Evolutionary conservation across 257 asterid species (phyloP).

Genomic region (Linderniella brevidens): DNA sequence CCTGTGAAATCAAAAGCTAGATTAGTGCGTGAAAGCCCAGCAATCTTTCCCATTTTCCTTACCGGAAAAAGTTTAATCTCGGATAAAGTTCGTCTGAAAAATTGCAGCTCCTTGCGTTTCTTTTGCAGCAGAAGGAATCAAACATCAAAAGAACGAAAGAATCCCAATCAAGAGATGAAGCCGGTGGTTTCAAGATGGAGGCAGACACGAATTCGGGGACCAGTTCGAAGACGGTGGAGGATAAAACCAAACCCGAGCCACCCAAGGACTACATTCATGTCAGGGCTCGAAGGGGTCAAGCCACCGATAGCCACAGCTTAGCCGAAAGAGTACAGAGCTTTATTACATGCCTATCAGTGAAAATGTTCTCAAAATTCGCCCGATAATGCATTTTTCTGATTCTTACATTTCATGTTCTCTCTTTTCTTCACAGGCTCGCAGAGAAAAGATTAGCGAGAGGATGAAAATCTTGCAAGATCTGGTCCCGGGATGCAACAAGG

Average conservation of each 20-base stretch:
- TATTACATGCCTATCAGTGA: not conserved
- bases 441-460: conserved; percentile 93
- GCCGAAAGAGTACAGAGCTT: conserved; percentile 58
- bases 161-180: conserved; percentile 8
- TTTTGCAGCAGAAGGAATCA: no score
- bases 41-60: no score
- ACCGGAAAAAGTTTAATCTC: no score
- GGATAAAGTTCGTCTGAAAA: no score
- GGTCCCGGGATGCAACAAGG: conserved; percentile 97
- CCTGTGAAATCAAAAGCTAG: no score
- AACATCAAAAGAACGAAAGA: no score
- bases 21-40: no score
- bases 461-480: conserved; percentile 88
- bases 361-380: conserved; percentile 5
- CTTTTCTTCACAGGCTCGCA: conserved; percentile 43
- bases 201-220: conserved; percentile 42
- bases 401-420: conserved; percentile 10
- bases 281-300: conserved; percentile 94
- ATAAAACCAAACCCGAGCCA: conserved; percentile 41
- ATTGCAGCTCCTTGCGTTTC: no score
- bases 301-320: conserved; percentile 91
- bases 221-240: conserved; percentile 29
- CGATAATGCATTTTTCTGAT: not conserved
- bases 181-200: conserved; percentile 15
- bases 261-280: conserved; percentile 90